A percentile compares a stretch with the other conserved stretches of the same genome.
Evolutionary conservation across 768 basidiomycete genomes (phyloP).

Genomic region (Suillus alpinus): DNA sequence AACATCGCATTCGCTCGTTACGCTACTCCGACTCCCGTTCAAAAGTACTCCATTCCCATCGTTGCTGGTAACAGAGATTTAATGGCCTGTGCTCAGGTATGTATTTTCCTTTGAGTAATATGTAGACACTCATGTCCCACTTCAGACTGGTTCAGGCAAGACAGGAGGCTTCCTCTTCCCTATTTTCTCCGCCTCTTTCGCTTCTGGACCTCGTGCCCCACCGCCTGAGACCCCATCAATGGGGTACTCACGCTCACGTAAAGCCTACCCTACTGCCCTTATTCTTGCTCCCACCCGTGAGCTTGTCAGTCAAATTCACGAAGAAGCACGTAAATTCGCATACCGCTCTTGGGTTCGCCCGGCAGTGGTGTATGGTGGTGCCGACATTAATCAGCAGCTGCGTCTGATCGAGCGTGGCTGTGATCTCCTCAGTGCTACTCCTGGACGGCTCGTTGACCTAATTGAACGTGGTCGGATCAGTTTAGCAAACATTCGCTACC

Average conservation of each 20-base stretch:
- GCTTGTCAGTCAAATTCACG: constrained; percentile 98
- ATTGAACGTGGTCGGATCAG: constrained; percentile 98
- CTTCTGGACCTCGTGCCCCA: constrained; percentile 72
- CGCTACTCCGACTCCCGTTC: constrained; percentile 94
- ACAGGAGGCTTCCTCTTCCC: constrained; percentile 99
- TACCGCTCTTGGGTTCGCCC: constrained; percentile 99
- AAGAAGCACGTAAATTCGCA: constrained; percentile 97
- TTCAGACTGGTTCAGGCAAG: constrained; percentile 97
- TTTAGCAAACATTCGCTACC: constrained; percentile 93
- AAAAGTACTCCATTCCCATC: constrained; percentile 99
- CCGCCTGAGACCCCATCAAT: constrained; percentile 48
- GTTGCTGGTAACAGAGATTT: constrained; percentile 86
- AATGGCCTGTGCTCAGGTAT: constrained; percentile 92
- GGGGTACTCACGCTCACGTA: constrained; percentile 69
- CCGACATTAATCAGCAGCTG: constrained; percentile 94
- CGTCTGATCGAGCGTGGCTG: constrained; percentile 95
- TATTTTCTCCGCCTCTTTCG: constrained; percentile 91
- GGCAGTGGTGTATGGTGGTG: constrained; percentile 98
- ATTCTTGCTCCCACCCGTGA: constrained; percentile 98
- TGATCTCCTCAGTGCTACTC: constrained; percentile 95
- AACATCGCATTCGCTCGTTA: constrained; percentile 94
- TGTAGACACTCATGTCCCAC: constrained; percentile 18
- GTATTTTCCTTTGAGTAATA: constrained; percentile 21
- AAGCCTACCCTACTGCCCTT: constrained; percentile 95
- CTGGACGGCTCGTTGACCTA: constrained; percentile 95